Base-by-base conservation (phyloP, 768 basidiomycete genomes). In the Gymnopilus dilepis region DNA sequence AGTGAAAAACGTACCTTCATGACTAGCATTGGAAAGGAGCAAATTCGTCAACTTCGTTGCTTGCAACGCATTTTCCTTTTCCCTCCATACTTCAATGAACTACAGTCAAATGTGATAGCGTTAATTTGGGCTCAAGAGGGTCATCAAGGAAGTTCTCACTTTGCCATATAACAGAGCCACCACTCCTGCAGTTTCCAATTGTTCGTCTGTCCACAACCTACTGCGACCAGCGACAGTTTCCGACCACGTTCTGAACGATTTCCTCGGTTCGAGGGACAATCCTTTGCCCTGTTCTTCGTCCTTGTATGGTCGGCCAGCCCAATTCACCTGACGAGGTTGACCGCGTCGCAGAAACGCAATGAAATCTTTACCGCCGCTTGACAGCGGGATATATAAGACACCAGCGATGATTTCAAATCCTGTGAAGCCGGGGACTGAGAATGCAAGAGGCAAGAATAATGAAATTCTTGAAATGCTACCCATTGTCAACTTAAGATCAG, bases 61-160 rank as follows among this genome's bases (percentile, higher is more conserved):
- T 61, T 89, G 85, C 59, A 91, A 69, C 2, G 89, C 90, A 40
- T 77, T 83, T 71, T 94, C 90, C 71, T 92, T 92, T 72, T 93
- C 87, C 63, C 92, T 75, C 92, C 92, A 94, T 6, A 92, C 92
- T 68, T 90, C 89, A 63, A 93, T 92, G 78, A 92, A 93, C 85
- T 89, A 59, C 15, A n/a, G n/a, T 15, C 52, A 58, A 26, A 15
- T 59, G 21, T 40, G 13, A 62, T 21, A 47, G 12, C 6, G 30
- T 59, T 6, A 30, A 15, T 13, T 6, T 12, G n/a, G 17, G 21
- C 40, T 30, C 22, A 28, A 37, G 34, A 21, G n/a, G 31, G 6
- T n/a, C 3, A 24, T 47, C 19, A 50, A 34, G n/a, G 28, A 21
- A 21, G 11, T 5, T 30, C 30, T 15, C 50, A 85, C 86, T 80